Base-by-base conservation (phyloP, 2,329 filamentous ascomycete species). In the Clarireedia monteithiana region DNA sequence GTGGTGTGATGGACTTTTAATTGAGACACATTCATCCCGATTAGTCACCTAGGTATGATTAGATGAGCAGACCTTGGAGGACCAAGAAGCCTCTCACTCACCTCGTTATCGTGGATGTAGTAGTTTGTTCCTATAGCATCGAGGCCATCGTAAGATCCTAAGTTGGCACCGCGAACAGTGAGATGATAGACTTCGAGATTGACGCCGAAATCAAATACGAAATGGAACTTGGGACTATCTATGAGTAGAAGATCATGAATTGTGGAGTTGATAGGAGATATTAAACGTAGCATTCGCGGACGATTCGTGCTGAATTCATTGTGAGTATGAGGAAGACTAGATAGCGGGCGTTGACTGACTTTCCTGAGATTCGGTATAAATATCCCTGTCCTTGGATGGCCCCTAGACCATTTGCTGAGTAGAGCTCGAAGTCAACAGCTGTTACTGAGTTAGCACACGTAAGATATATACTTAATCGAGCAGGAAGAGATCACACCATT, bases 361-460 rank as follows among this genome's bases (percentile, higher is more conserved):
- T 55, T 44, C 53, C 47, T 10, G 20, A 27, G 12, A 50, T 45
- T 14, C 53, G 74, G 61, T 75, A 76, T 50, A 73, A 66, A 63
- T 78, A 81, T 20, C 78, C 78, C 48, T 73, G 72, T 10, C 77
- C 77, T 65, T 81, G 78, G 27, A 81, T 69, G 15, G 77, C 77
- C 49, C 78, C 78, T 55, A 73, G 71, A 17, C 75, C 76, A 5
- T 73, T 79, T 40, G 73, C 75, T 40, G 76, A 79, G 66, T 78
- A 80, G 55, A 81, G 60, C 62, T 81, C 78, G 50, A 81, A 79
- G 60, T 81, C 77, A 50, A 68, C 71, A 6, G 72, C 70, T 55
- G 26, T 67, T 59, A n/a, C 62, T 58, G 34, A 67, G 56, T 6
- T 53, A 52, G 39, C 44, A 58, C 4, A 61, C 63, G 26, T 69